These are phyloP conservation scores for Aquanectria penicillioides DNA, from an alignment of 2,329 filamentous ascomycete genomes.

Conservation along the genomic window DNA sequence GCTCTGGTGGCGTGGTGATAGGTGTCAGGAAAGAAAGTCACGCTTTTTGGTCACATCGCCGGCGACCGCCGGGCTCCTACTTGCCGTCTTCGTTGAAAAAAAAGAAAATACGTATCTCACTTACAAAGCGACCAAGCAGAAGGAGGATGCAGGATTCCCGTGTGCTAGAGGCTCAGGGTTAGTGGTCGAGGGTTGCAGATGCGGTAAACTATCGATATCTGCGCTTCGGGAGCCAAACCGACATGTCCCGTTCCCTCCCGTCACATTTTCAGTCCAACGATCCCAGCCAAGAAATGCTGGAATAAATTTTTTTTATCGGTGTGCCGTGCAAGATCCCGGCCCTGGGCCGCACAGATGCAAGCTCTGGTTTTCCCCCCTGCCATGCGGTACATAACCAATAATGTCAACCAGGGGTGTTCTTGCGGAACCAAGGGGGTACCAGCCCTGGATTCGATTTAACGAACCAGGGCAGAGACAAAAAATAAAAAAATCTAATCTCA, in stretches of 20 bases:
- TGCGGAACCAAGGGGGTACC: slow-evolving; percentile 21
- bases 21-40: background rate
- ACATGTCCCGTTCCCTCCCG: slow-evolving; percentile 32
- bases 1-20: slow-evolving; percentile 23
- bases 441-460: slow-evolving; percentile 17
- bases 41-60: background rate
- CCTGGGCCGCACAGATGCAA: slow-evolving; percentile 19
- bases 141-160: background rate
- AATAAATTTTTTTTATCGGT: slow-evolving; percentile 21
- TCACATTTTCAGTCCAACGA: too few species aligned
- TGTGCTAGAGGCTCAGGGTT: slow-evolving; percentile 1
- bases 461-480: slow-evolving; percentile 10
- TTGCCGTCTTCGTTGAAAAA: too few species aligned
- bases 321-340: slow-evolving; percentile 18
- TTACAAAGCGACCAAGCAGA: background rate
- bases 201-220: too few species aligned
- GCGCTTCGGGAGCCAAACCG: slow-evolving; percentile 37
- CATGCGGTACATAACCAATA: slow-evolving; percentile 25
- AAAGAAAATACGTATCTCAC: background rate
- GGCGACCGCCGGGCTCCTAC: slow-evolving; percentile 16
- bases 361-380: slow-evolving; percentile 1
- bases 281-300: too few species aligned
- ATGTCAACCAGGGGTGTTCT: slow-evolving; percentile 13
- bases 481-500: slow-evolving; percentile 19
- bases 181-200: slow-evolving; percentile 27